These are phyloP conservation scores for Hypoxylon sp. DNA, from an alignment of 2,329 filamentous ascomycete genomes.

Conservation along the genomic window DNA sequence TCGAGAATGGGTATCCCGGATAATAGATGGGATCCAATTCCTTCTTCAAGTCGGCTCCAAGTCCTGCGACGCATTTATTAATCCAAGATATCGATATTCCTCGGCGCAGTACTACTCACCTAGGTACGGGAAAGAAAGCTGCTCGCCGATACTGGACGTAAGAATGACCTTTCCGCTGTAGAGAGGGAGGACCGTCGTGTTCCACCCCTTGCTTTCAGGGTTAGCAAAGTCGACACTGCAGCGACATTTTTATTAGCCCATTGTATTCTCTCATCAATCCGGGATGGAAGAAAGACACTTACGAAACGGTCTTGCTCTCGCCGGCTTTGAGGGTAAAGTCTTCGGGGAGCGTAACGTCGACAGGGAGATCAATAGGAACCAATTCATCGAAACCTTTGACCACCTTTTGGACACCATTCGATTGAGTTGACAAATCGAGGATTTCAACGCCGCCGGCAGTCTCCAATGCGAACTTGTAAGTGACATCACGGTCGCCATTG, in stretches of 20 bases:
- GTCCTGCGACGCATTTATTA: constrained; percentile 18
- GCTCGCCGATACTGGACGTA: constrained; percentile 44
- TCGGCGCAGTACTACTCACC: constrained; percentile 36
- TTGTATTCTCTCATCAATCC: too few relatives aligned
- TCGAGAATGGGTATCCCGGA: constrained; percentile 32
- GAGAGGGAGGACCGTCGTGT: constrained; percentile 44
- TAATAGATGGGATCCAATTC: constrained; percentile 35
- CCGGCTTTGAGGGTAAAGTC: constrained; percentile 40
- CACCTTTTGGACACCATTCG: constrained; percentile 17
- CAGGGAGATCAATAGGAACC: constrained; percentile 29
- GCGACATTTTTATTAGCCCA: too few relatives aligned
- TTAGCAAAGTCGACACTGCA: constrained; percentile 44
- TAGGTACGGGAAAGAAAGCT: constrained; percentile 47
- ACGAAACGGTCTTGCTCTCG: constrained; percentile 40
- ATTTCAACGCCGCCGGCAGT: constrained; percentile 51
- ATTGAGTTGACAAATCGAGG: constrained; percentile 26
- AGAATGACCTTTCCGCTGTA: constrained; percentile 50
- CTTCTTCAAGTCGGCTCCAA: constrained; percentile 38
- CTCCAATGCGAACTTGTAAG: constrained; percentile 46
- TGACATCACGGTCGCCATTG: constrained; percentile 45
- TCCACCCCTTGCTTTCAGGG: constrained; percentile 42
- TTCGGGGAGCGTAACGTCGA: constrained; percentile 35
- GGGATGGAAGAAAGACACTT: too few relatives aligned
- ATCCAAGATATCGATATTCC: neutral
- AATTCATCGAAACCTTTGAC: constrained; percentile 38